Evolutionary conservation across 1,284 basidiomycete genomes (phyloP).

Genomic region (Macrocystidia cucumis): DNA sequence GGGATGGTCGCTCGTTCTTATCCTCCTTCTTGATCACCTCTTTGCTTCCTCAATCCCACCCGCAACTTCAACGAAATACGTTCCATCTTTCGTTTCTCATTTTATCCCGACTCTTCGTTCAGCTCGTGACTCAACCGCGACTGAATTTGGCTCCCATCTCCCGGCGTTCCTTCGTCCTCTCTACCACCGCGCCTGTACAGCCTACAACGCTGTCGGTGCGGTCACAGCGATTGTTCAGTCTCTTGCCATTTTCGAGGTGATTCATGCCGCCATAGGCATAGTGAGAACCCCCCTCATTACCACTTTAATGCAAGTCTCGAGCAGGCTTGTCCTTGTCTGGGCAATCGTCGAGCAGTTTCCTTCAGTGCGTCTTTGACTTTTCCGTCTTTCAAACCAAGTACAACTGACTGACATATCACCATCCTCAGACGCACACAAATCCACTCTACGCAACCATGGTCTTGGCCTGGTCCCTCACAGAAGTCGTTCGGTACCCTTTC

Average conservation of each 20-base stretch:
- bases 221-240: constrained; percentile 74
- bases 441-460: constrained; percentile 91
- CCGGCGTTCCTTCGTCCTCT: constrained; percentile 26
- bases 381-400: neutral
- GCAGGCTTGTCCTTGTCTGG: constrained; percentile 86
- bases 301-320: constrained; percentile 81
- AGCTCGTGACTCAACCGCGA: constrained; percentile 19
- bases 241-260: constrained; percentile 73
- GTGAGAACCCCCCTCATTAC: constrained; percentile 85
- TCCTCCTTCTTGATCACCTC: constrained; percentile 37
- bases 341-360: constrained; percentile 63
- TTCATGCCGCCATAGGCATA: constrained; percentile 77
- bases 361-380: constrained; percentile 27
- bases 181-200: constrained; percentile 38
- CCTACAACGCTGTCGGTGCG: constrained; percentile 51
- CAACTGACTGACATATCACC: too few species aligned
- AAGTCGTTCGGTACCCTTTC: constrained; percentile 89
- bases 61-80: constrained; percentile 16
- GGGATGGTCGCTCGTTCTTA: constrained; percentile 71
- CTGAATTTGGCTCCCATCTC: constrained; percentile 22
- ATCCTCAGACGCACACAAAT: constrained; percentile 53
- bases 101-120: constrained; percentile 25
- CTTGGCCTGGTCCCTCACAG: constrained; percentile 89
- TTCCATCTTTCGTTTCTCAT: constrained; percentile 25
- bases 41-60: constrained; percentile 39